A percentile compares a stretch with the other conserved stretches of the same genome.
These are phyloP conservation scores for Keithomyces neogunnii DNA, from an alignment of 2,329 filamentous ascomycete species.

Conservation along the genomic window DNA sequence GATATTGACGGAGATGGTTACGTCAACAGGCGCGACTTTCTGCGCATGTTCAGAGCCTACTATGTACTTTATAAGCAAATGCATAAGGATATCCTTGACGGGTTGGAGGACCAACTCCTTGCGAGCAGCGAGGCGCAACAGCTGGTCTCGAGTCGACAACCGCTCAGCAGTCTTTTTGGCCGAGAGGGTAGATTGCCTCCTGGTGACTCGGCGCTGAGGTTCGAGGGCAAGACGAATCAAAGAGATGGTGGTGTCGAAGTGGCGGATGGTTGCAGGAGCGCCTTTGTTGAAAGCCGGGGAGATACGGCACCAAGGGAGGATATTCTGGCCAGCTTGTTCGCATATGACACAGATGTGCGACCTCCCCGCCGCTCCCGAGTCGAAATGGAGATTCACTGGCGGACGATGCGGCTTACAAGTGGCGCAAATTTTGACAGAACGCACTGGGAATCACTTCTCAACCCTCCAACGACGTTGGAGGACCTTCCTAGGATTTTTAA, in stretches of 20 bases:
- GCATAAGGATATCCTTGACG: constrained; percentile 73
- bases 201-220: constrained; percentile 45
- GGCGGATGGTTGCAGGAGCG: constrained; percentile 45
- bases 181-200: constrained; percentile 61
- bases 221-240: constrained; percentile 59
- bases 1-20: constrained; percentile 85
- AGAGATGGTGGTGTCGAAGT: constrained; percentile 57
- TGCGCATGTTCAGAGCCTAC: constrained; percentile 87
- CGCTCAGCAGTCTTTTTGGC: constrained; percentile 66
- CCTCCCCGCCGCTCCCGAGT: constrained; percentile 19
- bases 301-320: constrained; percentile 54
- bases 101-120: constrained; percentile 69
- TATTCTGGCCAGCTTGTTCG: constrained; percentile 48
- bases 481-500: constrained; percentile 33
- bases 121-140: constrained; percentile 69
- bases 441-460: constrained; percentile 35
- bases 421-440: constrained; percentile 25
- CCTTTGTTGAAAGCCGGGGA: constrained; percentile 49
- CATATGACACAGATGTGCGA: constrained; percentile 23
- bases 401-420: constrained; percentile 21
- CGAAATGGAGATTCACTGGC: constrained; percentile 27
- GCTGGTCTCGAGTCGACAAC: constrained; percentile 65
- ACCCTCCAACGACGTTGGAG: constrained; percentile 35
- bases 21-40: constrained; percentile 76
- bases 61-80: constrained; percentile 87